These are phyloP conservation scores for Hyaloscypha bicolor DNA, from an alignment of 495 filamentous ascomycete species.

Conservation along the genomic window DNA sequence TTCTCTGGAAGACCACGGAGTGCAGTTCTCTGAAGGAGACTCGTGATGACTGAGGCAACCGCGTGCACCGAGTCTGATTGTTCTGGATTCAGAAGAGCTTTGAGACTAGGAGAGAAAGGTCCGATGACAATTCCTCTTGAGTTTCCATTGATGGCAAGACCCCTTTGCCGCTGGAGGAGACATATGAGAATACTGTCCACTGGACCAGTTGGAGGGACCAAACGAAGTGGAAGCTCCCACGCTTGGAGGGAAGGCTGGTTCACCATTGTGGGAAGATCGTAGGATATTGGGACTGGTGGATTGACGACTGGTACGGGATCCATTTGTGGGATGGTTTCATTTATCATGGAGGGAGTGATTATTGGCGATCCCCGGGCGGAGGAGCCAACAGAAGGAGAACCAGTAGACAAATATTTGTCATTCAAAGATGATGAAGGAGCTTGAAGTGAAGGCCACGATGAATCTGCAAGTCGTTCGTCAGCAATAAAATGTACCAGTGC, in stretches of 20 bases:
- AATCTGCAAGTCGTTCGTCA: too few relatives aligned
- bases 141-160: constrained; percentile 7
- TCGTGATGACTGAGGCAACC: constrained; percentile 14
- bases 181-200: constrained; percentile 23
- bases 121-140: constrained; percentile 1
- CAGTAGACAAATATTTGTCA: not conserved
- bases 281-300: not conserved
- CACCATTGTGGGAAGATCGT: not conserved
- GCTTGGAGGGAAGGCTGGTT: not conserved
- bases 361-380: not conserved
- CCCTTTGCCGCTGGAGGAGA: constrained; percentile 18
- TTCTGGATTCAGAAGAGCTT: constrained; percentile 20
- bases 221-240: constrained; percentile 27
- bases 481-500: too few relatives aligned
- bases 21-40: constrained; percentile 20
- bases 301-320: not conserved
- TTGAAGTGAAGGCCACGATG: too few relatives aligned
- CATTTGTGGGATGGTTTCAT: not conserved
- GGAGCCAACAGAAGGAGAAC: too few relatives aligned
- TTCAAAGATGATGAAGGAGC: not conserved
- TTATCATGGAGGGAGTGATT: not conserved
- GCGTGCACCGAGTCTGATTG: constrained; percentile 12
- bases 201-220: constrained; percentile 15
- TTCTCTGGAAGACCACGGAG: constrained; percentile 11
- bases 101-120: constrained; percentile 15